Evolutionary conservation across 768 basidiomycete species (phyloP).

Genomic region (Tylopilus rubrobrunneus): DNA sequence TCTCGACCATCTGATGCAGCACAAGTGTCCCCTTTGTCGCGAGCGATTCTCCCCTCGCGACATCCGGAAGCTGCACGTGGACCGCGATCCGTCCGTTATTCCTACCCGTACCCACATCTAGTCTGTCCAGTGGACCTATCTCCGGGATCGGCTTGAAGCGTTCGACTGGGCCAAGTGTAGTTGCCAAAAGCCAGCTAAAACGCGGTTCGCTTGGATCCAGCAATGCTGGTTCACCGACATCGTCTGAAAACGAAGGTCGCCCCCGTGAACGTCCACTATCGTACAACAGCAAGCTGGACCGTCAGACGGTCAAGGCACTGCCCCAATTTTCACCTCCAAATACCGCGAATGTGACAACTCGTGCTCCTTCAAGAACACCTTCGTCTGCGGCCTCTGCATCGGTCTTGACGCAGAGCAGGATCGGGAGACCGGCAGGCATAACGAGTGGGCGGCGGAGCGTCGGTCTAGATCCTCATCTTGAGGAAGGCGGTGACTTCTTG

Average conservation of each 20-base stretch:
- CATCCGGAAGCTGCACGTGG: conserved; percentile 57
- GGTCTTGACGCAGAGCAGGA: conserved; percentile 40
- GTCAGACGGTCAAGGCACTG: conserved; percentile 31
- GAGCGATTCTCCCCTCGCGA: conserved; percentile 43
- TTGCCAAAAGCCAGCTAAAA: conserved; percentile 44
- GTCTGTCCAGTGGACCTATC: conserved; percentile 38
- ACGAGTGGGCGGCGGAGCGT: conserved; percentile 44
- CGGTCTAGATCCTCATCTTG: conserved; percentile 26
- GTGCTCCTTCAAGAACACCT: conserved; percentile 40
- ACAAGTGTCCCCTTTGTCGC: conserved; percentile 64
- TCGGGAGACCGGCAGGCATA: conserved; percentile 38
- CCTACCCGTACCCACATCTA: conserved; percentile 61
- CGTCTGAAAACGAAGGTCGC: conserved; percentile 26
- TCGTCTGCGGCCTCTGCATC: conserved; percentile 34
- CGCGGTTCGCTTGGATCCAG: conserved; percentile 61
- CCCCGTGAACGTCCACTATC: conserved; percentile 27
- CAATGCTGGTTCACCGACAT: conserved; percentile 28
- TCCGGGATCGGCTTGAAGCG: conserved; percentile 52
- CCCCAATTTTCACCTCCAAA: conserved; percentile 41
- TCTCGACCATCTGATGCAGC: conserved; percentile 45
- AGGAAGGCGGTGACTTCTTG: conserved; percentile 16
- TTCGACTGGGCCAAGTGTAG: conserved; percentile 48
- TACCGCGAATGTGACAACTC: conserved; percentile 43
- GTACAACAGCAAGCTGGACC: conserved; percentile 22
- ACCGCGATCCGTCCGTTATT: conserved; percentile 44